A percentile compares a stretch with the other conserved stretches of the same genome.
Conservation (phyloP, 176 grass and related monocot species). For the Musa beccarii region DNA sequence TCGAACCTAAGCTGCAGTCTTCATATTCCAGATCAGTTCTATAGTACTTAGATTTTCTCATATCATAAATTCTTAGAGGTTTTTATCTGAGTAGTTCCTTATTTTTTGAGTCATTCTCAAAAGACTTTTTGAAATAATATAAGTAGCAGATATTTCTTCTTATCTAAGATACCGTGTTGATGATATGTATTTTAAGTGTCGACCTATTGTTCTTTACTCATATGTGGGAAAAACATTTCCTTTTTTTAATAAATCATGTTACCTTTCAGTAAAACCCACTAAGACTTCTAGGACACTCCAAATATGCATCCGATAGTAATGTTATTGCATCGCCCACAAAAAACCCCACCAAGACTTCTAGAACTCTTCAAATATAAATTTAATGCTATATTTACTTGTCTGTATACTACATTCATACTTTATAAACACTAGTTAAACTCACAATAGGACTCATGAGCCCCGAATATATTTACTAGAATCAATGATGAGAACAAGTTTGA, state of each 20-base stretch:
- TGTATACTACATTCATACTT: neutral
- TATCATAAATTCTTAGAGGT: neutral
- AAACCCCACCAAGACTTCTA: too few species aligned
- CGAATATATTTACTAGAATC: too few species aligned
- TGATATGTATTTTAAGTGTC: neutral
- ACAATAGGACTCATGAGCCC: too few species aligned
- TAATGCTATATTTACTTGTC: neutral
- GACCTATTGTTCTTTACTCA: neutral
- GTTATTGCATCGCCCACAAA: too few species aligned
- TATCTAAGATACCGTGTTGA: neutral
- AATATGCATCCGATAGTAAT: too few species aligned
- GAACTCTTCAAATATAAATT: neutral
- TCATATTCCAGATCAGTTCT: neutral
- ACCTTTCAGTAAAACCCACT: too few species aligned
- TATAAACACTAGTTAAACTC: too few species aligned
- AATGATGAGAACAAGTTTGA: neutral
- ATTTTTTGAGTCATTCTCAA: neutral
- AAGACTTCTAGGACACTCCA: too few species aligned
- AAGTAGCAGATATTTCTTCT: neutral
- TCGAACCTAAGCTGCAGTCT: too few species aligned
- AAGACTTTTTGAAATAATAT: neutral
- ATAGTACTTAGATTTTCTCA: neutral
- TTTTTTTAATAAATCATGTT: too few species aligned
- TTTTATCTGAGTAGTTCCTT: neutral
- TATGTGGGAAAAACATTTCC: too few species aligned